phyloP scores from a whole-genome alignment of 1,284 basidiomycete species.

The Pseudozyma hubeiensis region DNA sequence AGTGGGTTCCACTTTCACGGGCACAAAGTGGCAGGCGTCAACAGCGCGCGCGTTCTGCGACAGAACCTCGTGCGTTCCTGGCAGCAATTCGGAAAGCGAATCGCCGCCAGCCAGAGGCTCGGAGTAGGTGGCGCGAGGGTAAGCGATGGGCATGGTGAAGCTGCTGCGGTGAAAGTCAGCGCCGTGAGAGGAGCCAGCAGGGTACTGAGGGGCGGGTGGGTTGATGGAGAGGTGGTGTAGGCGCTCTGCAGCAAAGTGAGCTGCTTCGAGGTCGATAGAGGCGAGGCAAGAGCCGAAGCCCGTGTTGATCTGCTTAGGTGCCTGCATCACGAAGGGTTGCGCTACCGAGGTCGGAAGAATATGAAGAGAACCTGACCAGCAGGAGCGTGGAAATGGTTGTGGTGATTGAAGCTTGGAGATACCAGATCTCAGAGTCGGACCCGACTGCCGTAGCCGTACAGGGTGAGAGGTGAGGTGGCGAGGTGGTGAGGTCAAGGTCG shows the following conservation, averaged over 20 bases:
- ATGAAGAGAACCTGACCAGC: slow-evolving; percentile 23
- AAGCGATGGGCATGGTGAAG: slow-evolving; percentile 44
- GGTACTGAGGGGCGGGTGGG: slow-evolving; percentile 38
- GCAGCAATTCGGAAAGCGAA: slow-evolving; percentile 40
- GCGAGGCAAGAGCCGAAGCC: slow-evolving; percentile 45
- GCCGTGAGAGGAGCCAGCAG: slow-evolving; percentile 33
- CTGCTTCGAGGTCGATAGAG: slow-evolving; percentile 45
- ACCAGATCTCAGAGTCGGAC: slow-evolving; percentile 33
- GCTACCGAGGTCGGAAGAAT: neutral
- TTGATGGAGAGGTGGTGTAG: slow-evolving; percentile 38
- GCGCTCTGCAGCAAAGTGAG: slow-evolving; percentile 38
- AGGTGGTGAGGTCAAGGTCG: neutral
- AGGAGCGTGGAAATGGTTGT: slow-evolving; percentile 12
- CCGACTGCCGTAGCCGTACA: slow-evolving; percentile 13
- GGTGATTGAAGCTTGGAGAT: slow-evolving; percentile 15
- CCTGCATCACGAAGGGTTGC: slow-evolving; percentile 25
- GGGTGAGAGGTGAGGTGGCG: slow-evolving; percentile 10
- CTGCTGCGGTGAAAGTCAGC: slow-evolving; percentile 30
- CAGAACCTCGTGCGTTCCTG: slow-evolving; percentile 43
- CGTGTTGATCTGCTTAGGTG: slow-evolving; percentile 46
- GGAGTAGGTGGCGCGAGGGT: slow-evolving; percentile 46
- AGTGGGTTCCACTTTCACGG: slow-evolving; percentile 42
- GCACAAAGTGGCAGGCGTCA: slow-evolving; percentile 44
- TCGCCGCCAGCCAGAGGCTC: slow-evolving; percentile 41
- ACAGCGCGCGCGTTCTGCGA: slow-evolving; percentile 45